These are phyloP conservation scores for Apiotrichum sp. DNA, from an alignment of 1,284 basidiomycete genomes.

Conservation along the genomic window DNA sequence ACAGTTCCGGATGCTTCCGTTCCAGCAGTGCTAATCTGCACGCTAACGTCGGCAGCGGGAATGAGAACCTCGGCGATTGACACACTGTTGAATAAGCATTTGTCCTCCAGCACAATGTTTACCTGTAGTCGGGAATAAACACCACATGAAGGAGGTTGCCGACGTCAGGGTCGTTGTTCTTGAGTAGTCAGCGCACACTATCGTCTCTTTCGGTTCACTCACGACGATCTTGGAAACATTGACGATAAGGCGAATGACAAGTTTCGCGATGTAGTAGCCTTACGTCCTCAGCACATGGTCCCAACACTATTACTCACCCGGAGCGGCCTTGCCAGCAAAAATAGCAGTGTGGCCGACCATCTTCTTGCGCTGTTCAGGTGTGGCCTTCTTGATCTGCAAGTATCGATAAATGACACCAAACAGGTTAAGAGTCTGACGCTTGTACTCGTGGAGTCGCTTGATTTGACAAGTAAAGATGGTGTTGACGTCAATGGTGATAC, in stretches of 20 bases:
- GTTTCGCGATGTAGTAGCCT: slow-evolving; percentile 50
- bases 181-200: neutral
- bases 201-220: slow-evolving; percentile 2
- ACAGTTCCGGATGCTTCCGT: slow-evolving; percentile 59
- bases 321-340: slow-evolving; percentile 66
- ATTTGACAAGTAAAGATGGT: slow-evolving; percentile 90
- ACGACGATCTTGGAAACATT: slow-evolving; percentile 72
- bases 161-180: slow-evolving; percentile 76
- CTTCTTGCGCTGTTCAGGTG: slow-evolving; percentile 68
- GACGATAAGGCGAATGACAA: slow-evolving; percentile 84
- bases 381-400: slow-evolving; percentile 69
- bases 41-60: slow-evolving; percentile 82
- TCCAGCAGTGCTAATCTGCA: slow-evolving; percentile 90
- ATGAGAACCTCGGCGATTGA: slow-evolving; percentile 85
- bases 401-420: slow-evolving; percentile 79
- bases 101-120: neutral
- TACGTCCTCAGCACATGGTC: neutral
- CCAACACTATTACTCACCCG: slow-evolving; percentile 20
- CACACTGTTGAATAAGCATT: slow-evolving; percentile 42
- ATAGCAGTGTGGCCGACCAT: slow-evolving; percentile 61
- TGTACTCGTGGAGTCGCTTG: slow-evolving; percentile 68
- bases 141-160: slow-evolving; percentile 72
- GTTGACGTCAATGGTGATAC: slow-evolving; percentile 58
- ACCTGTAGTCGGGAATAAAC: slow-evolving; percentile 68
- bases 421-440: slow-evolving; percentile 53